These are phyloP conservation scores for Tulasnella sp. DNA, from an alignment of 768 basidiomycete species.

Conservation along the genomic window DNA sequence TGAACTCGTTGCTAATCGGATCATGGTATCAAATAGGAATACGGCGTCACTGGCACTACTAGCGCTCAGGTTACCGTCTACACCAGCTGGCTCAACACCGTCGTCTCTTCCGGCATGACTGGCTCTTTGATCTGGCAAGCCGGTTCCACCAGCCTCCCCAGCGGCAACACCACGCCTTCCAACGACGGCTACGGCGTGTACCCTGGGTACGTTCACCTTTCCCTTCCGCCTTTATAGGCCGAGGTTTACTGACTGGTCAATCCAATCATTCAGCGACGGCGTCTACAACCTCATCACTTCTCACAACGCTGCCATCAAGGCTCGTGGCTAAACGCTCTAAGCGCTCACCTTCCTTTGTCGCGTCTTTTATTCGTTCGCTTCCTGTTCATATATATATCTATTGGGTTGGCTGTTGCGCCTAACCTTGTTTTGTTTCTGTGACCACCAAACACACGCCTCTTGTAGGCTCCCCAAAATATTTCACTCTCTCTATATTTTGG, in stretches of 20 bases:
- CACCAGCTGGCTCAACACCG: conserved; percentile 32
- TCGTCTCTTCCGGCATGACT: neutral
- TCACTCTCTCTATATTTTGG: neutral
- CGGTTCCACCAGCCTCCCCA: neutral
- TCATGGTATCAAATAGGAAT: conserved; percentile 29
- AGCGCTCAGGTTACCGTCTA: conserved; percentile 38
- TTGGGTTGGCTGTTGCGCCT: neutral
- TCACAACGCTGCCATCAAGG: conserved; percentile 38
- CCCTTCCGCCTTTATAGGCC: neutral
- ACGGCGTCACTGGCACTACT: conserved; percentile 36
- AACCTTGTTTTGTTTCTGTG: neutral
- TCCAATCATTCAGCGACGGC: conserved; percentile 22
- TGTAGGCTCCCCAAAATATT: neutral
- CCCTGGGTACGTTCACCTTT: neutral
- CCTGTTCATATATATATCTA: neutral
- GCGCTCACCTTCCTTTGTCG: too few species aligned
- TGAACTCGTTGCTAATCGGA: neutral
- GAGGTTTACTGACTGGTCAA: neutral
- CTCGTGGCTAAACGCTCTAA: conserved; percentile 22
- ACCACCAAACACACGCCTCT: neutral
- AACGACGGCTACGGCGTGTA: neutral
- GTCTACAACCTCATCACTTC: conserved; percentile 33
- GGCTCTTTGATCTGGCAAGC: conserved; percentile 49
- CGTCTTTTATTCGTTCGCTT: neutral
- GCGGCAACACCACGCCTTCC: neutral